These are phyloP conservation scores for Trametes pubescens DNA, from an alignment of 1,284 basidiomycete genomes.

Conservation along the genomic window DNA sequence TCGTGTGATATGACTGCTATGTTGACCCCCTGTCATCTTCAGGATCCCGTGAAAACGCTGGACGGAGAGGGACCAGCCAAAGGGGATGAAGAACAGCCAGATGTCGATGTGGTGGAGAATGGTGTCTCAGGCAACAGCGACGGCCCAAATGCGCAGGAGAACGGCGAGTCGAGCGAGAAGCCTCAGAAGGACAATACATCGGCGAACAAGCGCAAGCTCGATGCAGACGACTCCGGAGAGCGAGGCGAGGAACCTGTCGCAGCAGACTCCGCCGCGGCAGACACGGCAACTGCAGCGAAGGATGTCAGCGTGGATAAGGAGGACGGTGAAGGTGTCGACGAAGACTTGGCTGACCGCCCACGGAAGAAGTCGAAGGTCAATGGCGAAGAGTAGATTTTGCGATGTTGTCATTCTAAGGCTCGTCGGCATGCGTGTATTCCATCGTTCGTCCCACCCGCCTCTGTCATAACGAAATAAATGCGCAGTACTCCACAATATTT, in stretches of 20 bases:
- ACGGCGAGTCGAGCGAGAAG: constrained; percentile 5
- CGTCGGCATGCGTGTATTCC: background rate
- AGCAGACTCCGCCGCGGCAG: background rate
- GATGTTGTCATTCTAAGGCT: background rate
- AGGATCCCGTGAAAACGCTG: constrained; percentile 44
- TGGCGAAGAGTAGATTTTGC: background rate
- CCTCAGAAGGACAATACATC: background rate
- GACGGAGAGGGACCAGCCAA: constrained; percentile 19
- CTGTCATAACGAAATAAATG: background rate
- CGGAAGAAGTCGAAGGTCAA: constrained; percentile 39
- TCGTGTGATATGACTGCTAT: background rate
- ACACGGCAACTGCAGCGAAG: background rate
- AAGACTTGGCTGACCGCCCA: constrained; percentile 23
- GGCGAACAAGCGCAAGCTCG: constrained; percentile 33
- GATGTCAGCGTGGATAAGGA: background rate
- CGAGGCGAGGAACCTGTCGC: constrained; percentile 5
- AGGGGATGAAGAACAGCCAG: constrained; percentile 1
- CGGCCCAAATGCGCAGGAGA: background rate
- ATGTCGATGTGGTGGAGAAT: background rate
- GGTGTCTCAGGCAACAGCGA: constrained; percentile 19
- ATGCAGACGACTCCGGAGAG: constrained; percentile 8
- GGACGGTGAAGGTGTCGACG: constrained; percentile 3
- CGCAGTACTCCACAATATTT: no score
- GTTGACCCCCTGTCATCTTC: background rate
- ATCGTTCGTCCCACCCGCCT: background rate